A percentile compares a stretch with the other conserved stretches of the same genome.
phyloP scores from a whole-genome alignment of 225 moss, liverwort and hornwort genomes.

The Bryum argenteum region DNA sequence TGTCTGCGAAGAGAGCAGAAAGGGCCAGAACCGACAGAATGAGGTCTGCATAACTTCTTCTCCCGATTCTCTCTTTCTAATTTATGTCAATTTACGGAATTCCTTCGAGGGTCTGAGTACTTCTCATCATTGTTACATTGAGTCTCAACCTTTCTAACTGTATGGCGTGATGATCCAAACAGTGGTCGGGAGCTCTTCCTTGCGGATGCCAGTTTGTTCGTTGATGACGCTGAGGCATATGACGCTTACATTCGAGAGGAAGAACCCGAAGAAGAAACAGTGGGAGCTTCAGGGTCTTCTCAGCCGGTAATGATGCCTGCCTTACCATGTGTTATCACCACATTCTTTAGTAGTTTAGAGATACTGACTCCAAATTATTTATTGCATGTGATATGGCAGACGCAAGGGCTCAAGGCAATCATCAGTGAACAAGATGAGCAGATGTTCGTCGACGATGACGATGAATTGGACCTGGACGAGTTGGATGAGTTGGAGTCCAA shows the following conservation, averaged over 20 bases:
- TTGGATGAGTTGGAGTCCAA: slow-evolving; percentile 87
- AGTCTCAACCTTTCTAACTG: neutral
- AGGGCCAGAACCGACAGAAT: slow-evolving; percentile 90
- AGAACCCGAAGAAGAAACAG: slow-evolving; percentile 35
- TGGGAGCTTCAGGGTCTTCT: slow-evolving; percentile 37
- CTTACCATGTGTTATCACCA: slow-evolving; percentile 3
- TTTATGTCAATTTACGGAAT: neutral
- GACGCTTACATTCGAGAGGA: slow-evolving; percentile 77
- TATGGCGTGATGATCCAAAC: neutral
- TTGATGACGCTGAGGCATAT: slow-evolving; percentile 93
- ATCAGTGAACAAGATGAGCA: slow-evolving; percentile 70
- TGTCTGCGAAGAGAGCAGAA: slow-evolving; percentile 67
- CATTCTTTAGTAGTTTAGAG: too few species aligned
- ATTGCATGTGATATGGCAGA: slow-evolving; percentile 43
- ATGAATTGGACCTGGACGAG: slow-evolving; percentile 92
- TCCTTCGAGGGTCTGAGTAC: neutral
- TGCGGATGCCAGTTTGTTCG: slow-evolving; percentile 89
- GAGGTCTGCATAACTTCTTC: slow-evolving; percentile 51
- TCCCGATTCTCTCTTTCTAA: neutral
- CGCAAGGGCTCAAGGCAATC: slow-evolving; percentile 43
- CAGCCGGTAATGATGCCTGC: slow-evolving; percentile 34
- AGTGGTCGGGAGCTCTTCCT: slow-evolving; percentile 97
- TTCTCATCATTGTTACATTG: neutral
- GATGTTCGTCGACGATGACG: slow-evolving; percentile 86
- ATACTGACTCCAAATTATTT: neutral